A percentile compares a stretch with the other conserved stretches of the same genome.
Conservation (phyloP, 192 early-diverging fungal genomes). For the Coemansia furcata region DNA sequence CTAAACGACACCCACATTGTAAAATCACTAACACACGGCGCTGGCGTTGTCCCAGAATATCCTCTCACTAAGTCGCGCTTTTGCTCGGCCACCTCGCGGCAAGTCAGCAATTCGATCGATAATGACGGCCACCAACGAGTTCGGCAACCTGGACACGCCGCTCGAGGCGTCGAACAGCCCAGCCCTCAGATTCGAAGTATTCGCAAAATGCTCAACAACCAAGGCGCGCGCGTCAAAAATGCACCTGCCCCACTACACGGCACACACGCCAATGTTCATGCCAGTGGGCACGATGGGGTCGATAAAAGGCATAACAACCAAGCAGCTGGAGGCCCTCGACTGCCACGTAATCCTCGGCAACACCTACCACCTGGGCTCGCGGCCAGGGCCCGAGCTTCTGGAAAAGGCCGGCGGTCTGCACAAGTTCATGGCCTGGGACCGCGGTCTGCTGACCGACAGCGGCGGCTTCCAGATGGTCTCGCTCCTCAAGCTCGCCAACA, state of each 20-base stretch:
- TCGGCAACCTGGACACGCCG: conserved; percentile 29
- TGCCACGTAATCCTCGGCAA: conserved; percentile 87
- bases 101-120: conserved; percentile 9
- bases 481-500: conserved; percentile 74
- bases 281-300: conserved; percentile 85
- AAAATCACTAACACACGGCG: neutral
- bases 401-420: conserved; percentile 75
- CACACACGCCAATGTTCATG: conserved; percentile 85
- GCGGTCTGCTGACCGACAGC: conserved; percentile 78
- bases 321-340: conserved; percentile 69
- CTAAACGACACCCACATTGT: neutral
- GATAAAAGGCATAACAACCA: conserved; percentile 77
- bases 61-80: neutral
- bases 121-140: conserved; percentile 36
- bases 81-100: conserved; percentile 5
- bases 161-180: conserved; percentile 47
- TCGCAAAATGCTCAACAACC: conserved; percentile 77
- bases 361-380: conserved; percentile 78
- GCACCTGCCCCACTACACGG: conserved; percentile 77
- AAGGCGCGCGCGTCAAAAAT: conserved; percentile 75
- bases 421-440: conserved; percentile 76
- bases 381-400: conserved; percentile 72
- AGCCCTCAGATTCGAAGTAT: conserved; percentile 70
- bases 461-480: conserved; percentile 93
- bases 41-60: conserved; percentile 2